These are phyloP conservation scores for Polygonum maritimum DNA, from an alignment of 148 eudicot species.

Conservation along the genomic window DNA sequence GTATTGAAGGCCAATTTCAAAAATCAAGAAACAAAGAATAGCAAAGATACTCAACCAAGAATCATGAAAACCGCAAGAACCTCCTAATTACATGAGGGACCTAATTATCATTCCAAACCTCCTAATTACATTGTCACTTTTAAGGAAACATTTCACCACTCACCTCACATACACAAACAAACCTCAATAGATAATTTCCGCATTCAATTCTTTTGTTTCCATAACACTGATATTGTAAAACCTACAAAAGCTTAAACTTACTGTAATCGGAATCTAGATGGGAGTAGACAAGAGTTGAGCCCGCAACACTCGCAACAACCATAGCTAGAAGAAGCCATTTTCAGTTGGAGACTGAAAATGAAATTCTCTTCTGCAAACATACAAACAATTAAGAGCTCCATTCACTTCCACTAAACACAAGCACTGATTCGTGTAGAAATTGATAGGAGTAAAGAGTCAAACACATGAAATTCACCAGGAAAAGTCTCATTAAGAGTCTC, in stretches of 20 bases:
- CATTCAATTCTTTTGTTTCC: neutral
- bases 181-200: neutral
- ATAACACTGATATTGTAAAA: neutral
- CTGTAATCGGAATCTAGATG: slow-evolving; percentile 28
- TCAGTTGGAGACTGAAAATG: slow-evolving; percentile 14
- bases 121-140: no score
- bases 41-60: no score
- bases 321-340: slow-evolving; percentile 27
- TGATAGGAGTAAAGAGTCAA: neutral
- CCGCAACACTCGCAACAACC: slow-evolving; percentile 49
- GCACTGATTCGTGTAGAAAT: neutral
- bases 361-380: slow-evolving; percentile 40
- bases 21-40: neutral
- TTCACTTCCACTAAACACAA: slow-evolving; percentile 1
- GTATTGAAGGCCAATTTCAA: neutral
- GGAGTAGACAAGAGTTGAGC: slow-evolving; percentile 42
- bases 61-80: neutral
- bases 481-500: slow-evolving; percentile 18
- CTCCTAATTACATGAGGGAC: neutral
- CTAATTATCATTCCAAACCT: no score
- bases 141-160: neutral
- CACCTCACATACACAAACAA: neutral
- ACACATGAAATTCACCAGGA: slow-evolving; percentile 15
- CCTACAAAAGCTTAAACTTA: slow-evolving; percentile 21
- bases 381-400: neutral